These are phyloP conservation scores for Wolfiporia cocos DNA, from an alignment of 1,284 basidiomycete genomes.

Conservation along the genomic window DNA sequence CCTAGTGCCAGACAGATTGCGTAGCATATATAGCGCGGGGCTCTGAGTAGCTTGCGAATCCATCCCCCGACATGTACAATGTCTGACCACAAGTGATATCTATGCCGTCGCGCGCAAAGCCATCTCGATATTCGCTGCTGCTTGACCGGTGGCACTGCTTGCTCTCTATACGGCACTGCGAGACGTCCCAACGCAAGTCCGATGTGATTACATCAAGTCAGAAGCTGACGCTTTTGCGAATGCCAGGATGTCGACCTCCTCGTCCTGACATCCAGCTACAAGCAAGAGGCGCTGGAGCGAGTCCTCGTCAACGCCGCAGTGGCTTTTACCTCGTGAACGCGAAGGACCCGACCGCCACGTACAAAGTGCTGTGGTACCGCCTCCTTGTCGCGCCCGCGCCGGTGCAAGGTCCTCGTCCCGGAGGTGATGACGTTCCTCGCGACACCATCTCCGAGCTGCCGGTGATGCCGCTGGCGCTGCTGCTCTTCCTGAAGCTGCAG, in stretches of 20 bases:
- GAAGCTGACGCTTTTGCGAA: background rate
- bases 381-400: slow-evolving; percentile 7
- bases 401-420: slow-evolving; percentile 24
- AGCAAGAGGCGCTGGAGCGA: slow-evolving; percentile 21
- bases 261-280: slow-evolving; percentile 14
- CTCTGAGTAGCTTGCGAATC: too few relatives aligned
- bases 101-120: slow-evolving; percentile 8
- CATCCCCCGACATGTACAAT: too few relatives aligned
- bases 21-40: too few relatives aligned
- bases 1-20: too few relatives aligned
- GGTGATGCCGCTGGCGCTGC: slow-evolving; percentile 23
- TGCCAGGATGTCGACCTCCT: slow-evolving; percentile 29
- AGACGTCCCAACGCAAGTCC: slow-evolving; percentile 17
- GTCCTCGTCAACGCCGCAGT: slow-evolving; percentile 12
- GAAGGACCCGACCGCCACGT: slow-evolving; percentile 17
- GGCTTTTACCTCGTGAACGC: slow-evolving; percentile 23
- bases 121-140: slow-evolving; percentile 14
- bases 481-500: slow-evolving; percentile 29
- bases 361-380: slow-evolving; percentile 25
- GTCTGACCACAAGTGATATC: slow-evolving; percentile 6
- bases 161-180: slow-evolving; percentile 13
- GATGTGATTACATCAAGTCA: background rate
- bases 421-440: slow-evolving; percentile 20
- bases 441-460: slow-evolving; percentile 17
- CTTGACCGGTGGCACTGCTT: slow-evolving; percentile 18